phyloP scores from a whole-genome alignment of 495 filamentous ascomycete species.

The Annulohypoxylon stygium region DNA sequence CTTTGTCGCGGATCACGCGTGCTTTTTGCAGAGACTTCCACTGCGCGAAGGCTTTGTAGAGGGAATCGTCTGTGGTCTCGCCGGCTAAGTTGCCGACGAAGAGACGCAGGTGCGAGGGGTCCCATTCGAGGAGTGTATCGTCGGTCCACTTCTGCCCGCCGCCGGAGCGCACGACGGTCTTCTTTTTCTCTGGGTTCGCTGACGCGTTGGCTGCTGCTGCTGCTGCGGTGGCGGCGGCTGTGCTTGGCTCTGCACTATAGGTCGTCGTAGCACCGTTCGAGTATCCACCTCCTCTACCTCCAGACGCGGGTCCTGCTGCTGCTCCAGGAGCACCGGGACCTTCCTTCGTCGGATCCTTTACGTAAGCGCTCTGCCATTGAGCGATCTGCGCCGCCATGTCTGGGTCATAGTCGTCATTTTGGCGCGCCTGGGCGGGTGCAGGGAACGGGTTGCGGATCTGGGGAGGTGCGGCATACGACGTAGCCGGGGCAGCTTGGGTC shows the following conservation, averaged over 20 bases:
- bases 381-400: constrained; percentile 94
- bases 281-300: constrained; percentile 32
- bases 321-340: constrained; percentile 25
- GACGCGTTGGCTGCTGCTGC: constrained; percentile 59
- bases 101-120: constrained; percentile 92
- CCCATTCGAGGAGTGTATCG: constrained; percentile 89
- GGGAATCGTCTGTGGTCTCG: constrained; percentile 95
- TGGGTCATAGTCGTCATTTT: constrained; percentile 70
- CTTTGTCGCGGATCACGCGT: constrained; percentile 94
- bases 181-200: constrained; percentile 61
- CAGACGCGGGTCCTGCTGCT: constrained; percentile 37
- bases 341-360: constrained; percentile 62
- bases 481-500: constrained; percentile 50
- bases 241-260: constrained; percentile 45
- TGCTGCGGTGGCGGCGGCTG: constrained; percentile 51
- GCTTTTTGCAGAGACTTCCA: constrained; percentile 92
- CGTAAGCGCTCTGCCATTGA: constrained; percentile 96
- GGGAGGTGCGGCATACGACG: constrained; percentile 69
- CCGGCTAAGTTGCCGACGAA: constrained; percentile 99
- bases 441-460: constrained; percentile 91
- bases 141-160: constrained; percentile 94
- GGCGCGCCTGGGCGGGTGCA: constrained; percentile 64
- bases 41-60: constrained; percentile 91
- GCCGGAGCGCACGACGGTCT: constrained; percentile 87
- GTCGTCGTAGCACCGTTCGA: constrained; percentile 38